Evolutionary conservation across 805 yeast species (phyloP), one percentile per base, ranked within the genome.

Genomic region (Yamadazyma akitaensis): DNA sequence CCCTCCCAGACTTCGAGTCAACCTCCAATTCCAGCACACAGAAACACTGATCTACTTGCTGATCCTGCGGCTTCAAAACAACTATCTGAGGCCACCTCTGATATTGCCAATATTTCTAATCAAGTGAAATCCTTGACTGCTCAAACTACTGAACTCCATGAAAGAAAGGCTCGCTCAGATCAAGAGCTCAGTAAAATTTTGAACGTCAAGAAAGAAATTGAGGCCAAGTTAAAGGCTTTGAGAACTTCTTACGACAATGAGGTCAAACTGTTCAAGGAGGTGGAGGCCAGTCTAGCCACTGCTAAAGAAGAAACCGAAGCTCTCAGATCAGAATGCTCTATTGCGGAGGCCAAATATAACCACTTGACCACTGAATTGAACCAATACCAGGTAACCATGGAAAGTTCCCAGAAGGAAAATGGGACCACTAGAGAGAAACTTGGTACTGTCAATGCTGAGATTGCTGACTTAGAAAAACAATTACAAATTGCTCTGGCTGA

Each of bases 41-140:
- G 44, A 38, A 40, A 40, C 40, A 18, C 39, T 17, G 88, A 82
- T 51, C 63, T 82, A 42, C 68, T 79, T 44, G 82, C 85, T 0
- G 85, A 82, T 49, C 69, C 73, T 5, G 87, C 79, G 43, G 75
- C 84, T 1, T 77, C 88, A 1, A 81, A 82, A 25, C 81, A 84
- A 58, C 69, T 89, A 42, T 81, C 96, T 1, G 79, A 80, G 49
- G 92, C 96, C 3, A 81, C 94, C 6, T 79, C 90, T 6, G 96
- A 88, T 56, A 77, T 89, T 62, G 96, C 96, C 13, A 88, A 91
- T 55, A 73, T 87, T 36, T 85, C 96, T 0, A 88, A 84, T 56
- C 96, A 91, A 68, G 84, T 88, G 53, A 81, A 81, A 52, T 85
- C 96, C 0, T 70, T 92, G 53, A 78, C 90, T 1, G 67, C 76